phyloP scores from a whole-genome alignment of 2,329 filamentous ascomycete species.

The Exophiala viscosa region DNA sequence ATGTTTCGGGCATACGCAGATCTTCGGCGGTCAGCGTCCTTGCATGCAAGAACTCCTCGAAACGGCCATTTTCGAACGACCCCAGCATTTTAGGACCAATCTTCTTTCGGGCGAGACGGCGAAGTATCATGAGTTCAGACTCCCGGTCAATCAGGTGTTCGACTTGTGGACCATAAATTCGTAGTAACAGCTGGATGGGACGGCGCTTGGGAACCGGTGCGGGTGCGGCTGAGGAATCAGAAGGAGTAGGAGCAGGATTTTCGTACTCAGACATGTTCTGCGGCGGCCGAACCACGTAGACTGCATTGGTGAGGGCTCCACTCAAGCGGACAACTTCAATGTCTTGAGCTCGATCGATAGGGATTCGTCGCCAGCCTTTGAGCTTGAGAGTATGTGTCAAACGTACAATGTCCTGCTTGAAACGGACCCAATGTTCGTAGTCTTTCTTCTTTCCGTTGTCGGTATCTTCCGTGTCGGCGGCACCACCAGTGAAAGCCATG shows the following conservation, averaged over 20 bases:
- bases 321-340: constrained; percentile 56
- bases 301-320: constrained; percentile 90
- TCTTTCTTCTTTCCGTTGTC: constrained; percentile 60
- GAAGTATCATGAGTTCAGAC: constrained; percentile 79
- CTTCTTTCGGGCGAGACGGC: constrained; percentile 80
- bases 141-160: constrained; percentile 95
- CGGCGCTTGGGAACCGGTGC: constrained; percentile 7
- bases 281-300: constrained; percentile 89
- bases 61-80: constrained; percentile 90
- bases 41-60: constrained; percentile 90
- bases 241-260: constrained; percentile 18
- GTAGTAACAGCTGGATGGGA: constrained; percentile 70
- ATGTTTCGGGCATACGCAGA: constrained; percentile 75
- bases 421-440: constrained; percentile 72
- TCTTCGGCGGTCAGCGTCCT: constrained; percentile 72
- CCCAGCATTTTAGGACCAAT: constrained; percentile 89
- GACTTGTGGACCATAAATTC: constrained; percentile 91
- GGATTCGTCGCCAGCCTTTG: constrained; percentile 85
- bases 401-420: constrained; percentile 89
- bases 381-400: constrained; percentile 82
- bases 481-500: constrained; percentile 66
- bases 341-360: constrained; percentile 45
- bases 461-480: constrained; percentile 44
- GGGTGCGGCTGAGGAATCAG: constrained; percentile 15
- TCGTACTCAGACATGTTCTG: constrained; percentile 49